Percentiles rank a stretch among this genome's conserved stretches.
Conservation (phyloP, 1,139 yeast species). For the Magnusiomyces starmeri region DNA sequence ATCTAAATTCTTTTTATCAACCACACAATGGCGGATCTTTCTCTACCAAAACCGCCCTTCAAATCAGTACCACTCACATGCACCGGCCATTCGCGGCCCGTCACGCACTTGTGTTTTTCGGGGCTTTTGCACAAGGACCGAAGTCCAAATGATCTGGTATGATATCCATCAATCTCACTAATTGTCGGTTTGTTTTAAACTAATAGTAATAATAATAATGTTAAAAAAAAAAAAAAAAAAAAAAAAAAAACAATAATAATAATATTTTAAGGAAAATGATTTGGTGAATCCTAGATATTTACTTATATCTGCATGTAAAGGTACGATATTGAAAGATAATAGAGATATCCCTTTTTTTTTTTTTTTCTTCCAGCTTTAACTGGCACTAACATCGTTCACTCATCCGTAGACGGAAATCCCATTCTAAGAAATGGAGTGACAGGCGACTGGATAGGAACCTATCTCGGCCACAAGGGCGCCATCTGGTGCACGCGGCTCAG, state of each 20-base stretch:
- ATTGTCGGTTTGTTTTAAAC: too few species aligned
- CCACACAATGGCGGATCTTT: background rate
- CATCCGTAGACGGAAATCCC: constrained; percentile 29
- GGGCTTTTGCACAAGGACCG: constrained; percentile 17
- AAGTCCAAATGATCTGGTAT: constrained; percentile 3
- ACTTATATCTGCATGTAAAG: constrained; percentile 35
- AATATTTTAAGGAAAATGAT: constrained; percentile 5
- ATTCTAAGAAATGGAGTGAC: constrained; percentile 35
- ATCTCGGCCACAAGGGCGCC: constrained; percentile 37
- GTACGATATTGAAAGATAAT: too few species aligned
- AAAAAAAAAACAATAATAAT: constrained; percentile 8
- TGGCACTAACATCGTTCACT: background rate
- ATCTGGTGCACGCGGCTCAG: constrained; percentile 34
- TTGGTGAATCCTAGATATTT: constrained; percentile 16
- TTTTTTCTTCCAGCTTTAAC: background rate
- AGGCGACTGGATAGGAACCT: constrained; percentile 39
- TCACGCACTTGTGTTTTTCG: constrained; percentile 33
- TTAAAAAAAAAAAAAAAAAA: too few species aligned
- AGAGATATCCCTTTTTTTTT: background rate
- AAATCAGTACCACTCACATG: constrained; percentile 33
- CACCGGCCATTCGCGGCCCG: constrained; percentile 38
- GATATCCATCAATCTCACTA: background rate
- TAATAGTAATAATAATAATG: too few species aligned
- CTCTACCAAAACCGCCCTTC: constrained; percentile 15
- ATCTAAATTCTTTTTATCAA: background rate